Conservation (phyloP, 148 eudicot genomes). For the Limonium bicolor region DNA sequence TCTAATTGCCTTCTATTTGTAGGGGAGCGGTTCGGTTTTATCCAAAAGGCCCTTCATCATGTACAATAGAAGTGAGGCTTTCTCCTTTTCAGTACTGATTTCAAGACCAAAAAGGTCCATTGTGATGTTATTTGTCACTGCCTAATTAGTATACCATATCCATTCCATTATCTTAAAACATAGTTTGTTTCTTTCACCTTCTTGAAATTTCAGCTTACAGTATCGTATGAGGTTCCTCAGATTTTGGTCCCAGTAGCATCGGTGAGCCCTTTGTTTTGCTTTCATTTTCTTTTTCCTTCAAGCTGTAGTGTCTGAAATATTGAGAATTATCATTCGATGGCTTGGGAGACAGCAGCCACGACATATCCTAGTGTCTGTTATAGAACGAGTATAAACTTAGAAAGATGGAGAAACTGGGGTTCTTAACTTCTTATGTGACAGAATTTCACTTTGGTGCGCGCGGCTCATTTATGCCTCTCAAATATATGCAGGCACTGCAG, state of each 20-base stretch:
- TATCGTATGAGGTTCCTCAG: slow-evolving; percentile 91
- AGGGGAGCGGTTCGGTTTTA: slow-evolving; percentile 96
- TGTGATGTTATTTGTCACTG: no score
- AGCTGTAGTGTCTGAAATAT: slow-evolving; percentile 2
- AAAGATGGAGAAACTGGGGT: no score
- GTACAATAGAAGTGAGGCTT: slow-evolving; percentile 69
- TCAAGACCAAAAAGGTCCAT: neutral
- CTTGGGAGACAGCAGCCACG: no score
- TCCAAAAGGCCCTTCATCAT: slow-evolving; percentile 79
- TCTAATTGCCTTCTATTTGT: slow-evolving; percentile 19
- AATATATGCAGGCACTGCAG: slow-evolving; percentile 50
- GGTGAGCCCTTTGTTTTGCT: slow-evolving; percentile 30
- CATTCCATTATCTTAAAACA: neutral
- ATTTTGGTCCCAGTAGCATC: slow-evolving; percentile 79
- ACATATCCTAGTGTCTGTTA: no score
- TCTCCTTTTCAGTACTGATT: neutral
- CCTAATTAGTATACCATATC: no score
- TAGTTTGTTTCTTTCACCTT: neutral
- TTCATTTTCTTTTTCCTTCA: neutral
- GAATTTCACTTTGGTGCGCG: no score
- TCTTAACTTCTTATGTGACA: slow-evolving; percentile 1
- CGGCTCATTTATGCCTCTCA: neutral
- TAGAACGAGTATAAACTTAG: neutral
- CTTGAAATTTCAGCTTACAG: slow-evolving; percentile 63
- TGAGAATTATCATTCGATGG: no score